These are phyloP conservation scores for Cladorrhinum samala DNA, from an alignment of 495 filamentous ascomycete species.

Conservation along the genomic window DNA sequence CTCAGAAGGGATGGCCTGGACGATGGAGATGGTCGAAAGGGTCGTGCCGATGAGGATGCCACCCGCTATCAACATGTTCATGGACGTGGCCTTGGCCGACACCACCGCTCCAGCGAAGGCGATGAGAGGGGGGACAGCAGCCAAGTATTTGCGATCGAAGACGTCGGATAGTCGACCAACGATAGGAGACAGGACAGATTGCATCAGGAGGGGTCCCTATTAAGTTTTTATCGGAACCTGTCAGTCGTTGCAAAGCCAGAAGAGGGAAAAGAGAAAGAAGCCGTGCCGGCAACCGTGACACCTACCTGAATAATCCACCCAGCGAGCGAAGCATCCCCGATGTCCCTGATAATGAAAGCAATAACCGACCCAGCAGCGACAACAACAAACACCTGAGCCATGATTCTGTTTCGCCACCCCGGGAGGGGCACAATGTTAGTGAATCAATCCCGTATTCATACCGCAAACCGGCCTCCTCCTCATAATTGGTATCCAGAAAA, in stretches of 20 bases:
- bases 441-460: no score
- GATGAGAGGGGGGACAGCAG: conserved; percentile 43
- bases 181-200: conserved; percentile 48
- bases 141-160: conserved; percentile 46
- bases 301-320: conserved; percentile 50
- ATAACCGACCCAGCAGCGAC: conserved; percentile 50
- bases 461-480: no score
- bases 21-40: conserved; percentile 46
- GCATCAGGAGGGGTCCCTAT: conserved; percentile 48
- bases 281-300: no score
- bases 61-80: conserved; percentile 49
- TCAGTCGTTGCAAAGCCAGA: background rate
- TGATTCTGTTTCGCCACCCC: conserved; percentile 21
- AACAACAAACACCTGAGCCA: conserved; percentile 49
- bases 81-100: conserved; percentile 48
- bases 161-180: conserved; percentile 51
- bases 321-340: conserved; percentile 43
- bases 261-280: background rate
- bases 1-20: conserved; percentile 50
- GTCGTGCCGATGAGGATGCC: conserved; percentile 50
- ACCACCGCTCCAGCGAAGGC: conserved; percentile 48
- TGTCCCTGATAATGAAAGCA: conserved; percentile 48
- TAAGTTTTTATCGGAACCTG: conserved; percentile 5
- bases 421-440: no score
- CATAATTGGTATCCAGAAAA: no score